Evolutionary conservation across 306 rosid genomes (phyloP).

Genomic region (Vicia faba): DNA sequence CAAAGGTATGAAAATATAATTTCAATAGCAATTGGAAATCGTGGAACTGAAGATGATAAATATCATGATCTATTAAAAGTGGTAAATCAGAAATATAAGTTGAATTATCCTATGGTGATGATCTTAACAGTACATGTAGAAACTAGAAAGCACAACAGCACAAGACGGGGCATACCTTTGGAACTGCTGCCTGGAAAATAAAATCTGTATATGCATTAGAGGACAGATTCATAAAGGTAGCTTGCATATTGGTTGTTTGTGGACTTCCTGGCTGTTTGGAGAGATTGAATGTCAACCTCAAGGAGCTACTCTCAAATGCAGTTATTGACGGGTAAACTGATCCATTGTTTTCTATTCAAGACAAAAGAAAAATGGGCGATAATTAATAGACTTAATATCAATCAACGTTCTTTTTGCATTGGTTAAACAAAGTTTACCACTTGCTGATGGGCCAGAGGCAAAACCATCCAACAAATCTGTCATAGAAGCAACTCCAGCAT

Average conservation of each 20-base stretch:
- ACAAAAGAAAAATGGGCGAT: constrained; percentile 30
- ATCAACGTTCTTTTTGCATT: constrained; percentile 12
- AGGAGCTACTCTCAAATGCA: constrained; percentile 81
- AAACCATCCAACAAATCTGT: constrained; percentile 83
- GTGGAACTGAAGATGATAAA: constrained; percentile 25
- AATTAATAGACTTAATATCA: constrained; percentile 28
- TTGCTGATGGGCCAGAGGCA: constrained; percentile 53
- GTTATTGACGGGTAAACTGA: constrained; percentile 73
- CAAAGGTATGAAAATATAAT: constrained; percentile 7
- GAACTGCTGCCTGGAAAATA: constrained; percentile 98
- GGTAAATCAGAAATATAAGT: constrained; percentile 19
- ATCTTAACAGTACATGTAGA: constrained; percentile 18
- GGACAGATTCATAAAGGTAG: constrained; percentile 76
- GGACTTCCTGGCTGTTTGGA: constrained; percentile 82
- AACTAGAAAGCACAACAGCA: constrained; percentile 33
- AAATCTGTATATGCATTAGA: constrained; percentile 65
- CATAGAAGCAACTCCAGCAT: constrained; percentile 61
- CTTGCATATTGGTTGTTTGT: constrained; percentile 72
- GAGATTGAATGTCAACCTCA: constrained; percentile 78
- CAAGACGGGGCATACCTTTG: constrained; percentile 64
- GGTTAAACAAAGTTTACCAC: constrained; percentile 43
- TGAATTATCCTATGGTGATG: constrained; percentile 12
- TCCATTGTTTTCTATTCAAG: constrained; percentile 67
- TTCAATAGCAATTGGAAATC: constrained; percentile 16
- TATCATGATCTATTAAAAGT: constrained; percentile 19